Base-by-base conservation (phyloP, 805 yeast species). In the Yamadazyma olivae region DNA sequence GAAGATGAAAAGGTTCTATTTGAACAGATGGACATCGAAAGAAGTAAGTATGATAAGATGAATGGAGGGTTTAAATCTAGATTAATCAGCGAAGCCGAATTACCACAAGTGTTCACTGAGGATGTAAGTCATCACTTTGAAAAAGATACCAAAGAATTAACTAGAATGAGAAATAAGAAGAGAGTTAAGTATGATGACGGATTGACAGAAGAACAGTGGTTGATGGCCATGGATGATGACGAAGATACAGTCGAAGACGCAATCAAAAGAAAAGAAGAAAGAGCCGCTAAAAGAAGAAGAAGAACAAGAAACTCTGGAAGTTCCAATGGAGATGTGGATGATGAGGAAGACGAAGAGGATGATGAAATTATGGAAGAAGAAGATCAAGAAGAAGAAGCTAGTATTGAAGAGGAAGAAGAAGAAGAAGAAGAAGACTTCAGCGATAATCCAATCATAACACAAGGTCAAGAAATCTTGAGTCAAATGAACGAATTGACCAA, bases 161-260 rank as follows among this genome's bases (percentile, higher is more conserved):
- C 56, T 12, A 87, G 80, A 24, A 75, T 81, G 30, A 78, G 98
- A 54, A 90, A 83, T 49, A 83, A 95, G 38, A 87, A 86, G 59
- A 61, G 75, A 6, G 76, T 80, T n/a, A 83, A 83, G 47, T 83
- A 82, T 51, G 98, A 93, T 56, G 96, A 90, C 48, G 81, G 83
- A 17, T 62, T 90, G 49, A 83, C 95, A 5, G 99, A 93, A 56
- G 96, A 87, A 51, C 96, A 91, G 58, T 93, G 97, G 95, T 58
- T 83, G 34, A 77, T 78, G 56, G 87, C 87, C 1, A 75, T 84
- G 71, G 93, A 84, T 56, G 78, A 77, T 39, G 93, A 83, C 39
- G 73, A 79, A 16, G 84, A 75, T 44, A 60, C 75, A 1, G 77
- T 77, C 17, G 83, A 78, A 46, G 82, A 71, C 39, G 83, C 82